phyloP scores from a whole-genome alignment of 2,329 filamentous ascomycete species.

The Colletotrichum sidae region DNA sequence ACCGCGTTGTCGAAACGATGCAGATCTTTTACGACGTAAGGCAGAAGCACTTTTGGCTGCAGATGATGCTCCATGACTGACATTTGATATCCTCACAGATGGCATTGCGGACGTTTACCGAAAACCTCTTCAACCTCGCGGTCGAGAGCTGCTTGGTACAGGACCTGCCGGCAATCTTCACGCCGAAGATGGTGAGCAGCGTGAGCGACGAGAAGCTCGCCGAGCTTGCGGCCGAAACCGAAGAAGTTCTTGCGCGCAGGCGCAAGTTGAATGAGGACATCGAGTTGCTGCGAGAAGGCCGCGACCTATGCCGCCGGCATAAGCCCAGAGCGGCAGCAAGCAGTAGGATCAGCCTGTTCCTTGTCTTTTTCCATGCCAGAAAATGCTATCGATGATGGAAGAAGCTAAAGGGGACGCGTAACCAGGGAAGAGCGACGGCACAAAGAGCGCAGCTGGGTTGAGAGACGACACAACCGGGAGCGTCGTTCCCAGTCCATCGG shows the following conservation, averaged over 20 bases:
- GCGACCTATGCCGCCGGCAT: constrained; percentile 40
- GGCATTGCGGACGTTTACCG: constrained; percentile 56
- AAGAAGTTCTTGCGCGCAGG: constrained; percentile 39
- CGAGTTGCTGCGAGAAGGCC: constrained; percentile 37
- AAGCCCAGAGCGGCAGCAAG: constrained; percentile 1
- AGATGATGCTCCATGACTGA: background rate
- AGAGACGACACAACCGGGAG: too few relatives aligned
- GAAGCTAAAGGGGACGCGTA: too few relatives aligned
- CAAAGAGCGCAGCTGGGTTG: too few relatives aligned
- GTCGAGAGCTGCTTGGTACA: constrained; percentile 60
- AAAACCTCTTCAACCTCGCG: constrained; percentile 60
- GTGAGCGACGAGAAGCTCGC: constrained; percentile 47
- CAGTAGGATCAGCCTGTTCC: too few relatives aligned
- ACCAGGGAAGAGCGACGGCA: too few relatives aligned
- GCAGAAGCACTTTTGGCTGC: background rate
- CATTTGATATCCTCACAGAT: constrained; percentile 43
- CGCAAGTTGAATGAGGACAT: constrained; percentile 32
- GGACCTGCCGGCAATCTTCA: constrained; percentile 55
- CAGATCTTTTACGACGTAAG: constrained; percentile 56
- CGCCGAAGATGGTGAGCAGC: constrained; percentile 47
- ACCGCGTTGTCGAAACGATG: constrained; percentile 57
- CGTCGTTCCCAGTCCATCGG: too few relatives aligned
- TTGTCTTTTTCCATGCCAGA: too few relatives aligned
- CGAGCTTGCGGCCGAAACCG: constrained; percentile 47
- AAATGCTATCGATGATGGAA: too few relatives aligned